Evolutionary conservation across 2,329 filamentous ascomycete genomes (phyloP), one percentile per base, ranked within the genome.

Genomic region (Phialophora tarda): DNA sequence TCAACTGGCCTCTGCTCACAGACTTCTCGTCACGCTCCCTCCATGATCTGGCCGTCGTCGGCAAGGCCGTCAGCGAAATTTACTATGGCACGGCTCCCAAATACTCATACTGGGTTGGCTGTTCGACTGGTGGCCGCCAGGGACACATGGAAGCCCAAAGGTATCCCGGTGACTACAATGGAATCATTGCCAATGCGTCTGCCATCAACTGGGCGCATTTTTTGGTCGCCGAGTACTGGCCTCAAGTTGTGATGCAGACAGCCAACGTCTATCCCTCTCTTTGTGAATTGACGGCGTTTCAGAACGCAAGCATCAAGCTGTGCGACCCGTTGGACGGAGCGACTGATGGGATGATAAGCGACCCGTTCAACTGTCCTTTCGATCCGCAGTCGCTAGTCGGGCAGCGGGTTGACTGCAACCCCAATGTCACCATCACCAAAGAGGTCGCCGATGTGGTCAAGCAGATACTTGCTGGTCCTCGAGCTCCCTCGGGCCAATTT

Each of bases 121-220:
- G 86, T 71, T 88, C 85, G 0, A 83, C 84, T 0, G 87, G 87
- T 6, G 86, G 87, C 0, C 79, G 86, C 0, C 84, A 88, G 76
- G 86, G 85, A 3, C 76, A 86, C 38, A 84, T 84, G 61, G 81
- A 82, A 6, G 81, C 6, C 47, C 73, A 53, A 50, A 54, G 65
- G 6, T 71, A 73, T 44, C 74, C 74, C 0, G 48, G 34, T 1
- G 61, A 68, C 11, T 76, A 71, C 30, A 71, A 75, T 50, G 74
- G 74, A 3, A 73, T 76, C 48, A 50, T 75, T 2, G 73, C 73
- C 17, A 67, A 50, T 11, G 65, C 73, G 1, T 73, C 74, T 76
- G 1, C 73, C 3, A 34, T 44, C 38, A 44, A 44, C 38, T 70
- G 64, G 65, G 10, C 71, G 74, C 8, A 69, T 70, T 23, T 78